phyloP scores from a whole-genome alignment of 78 protist species.

The Cavenderia fasciculata region DNA sequence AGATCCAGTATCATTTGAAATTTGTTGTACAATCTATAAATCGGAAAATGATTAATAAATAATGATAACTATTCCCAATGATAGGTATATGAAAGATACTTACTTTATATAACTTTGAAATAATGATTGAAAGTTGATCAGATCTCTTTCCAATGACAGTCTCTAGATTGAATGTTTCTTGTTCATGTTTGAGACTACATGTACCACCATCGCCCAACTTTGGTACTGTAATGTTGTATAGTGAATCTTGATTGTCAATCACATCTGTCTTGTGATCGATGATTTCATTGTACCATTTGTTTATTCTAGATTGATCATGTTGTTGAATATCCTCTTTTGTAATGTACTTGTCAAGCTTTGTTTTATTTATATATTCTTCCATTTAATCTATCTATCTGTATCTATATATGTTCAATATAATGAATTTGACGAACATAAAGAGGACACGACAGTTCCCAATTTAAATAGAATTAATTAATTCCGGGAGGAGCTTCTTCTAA shows the following conservation, averaged over 20 bases:
- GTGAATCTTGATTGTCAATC: neutral
- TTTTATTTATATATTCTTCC: conserved; percentile 1
- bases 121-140: neutral
- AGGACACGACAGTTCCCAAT: too few relatives aligned
- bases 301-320: neutral
- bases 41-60: neutral
- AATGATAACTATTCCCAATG: neutral
- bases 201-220: conserved; percentile 64
- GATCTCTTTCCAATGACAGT: conserved; percentile 1
- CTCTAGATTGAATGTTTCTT: conserved; percentile 26
- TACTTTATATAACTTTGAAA: conserved; percentile 16
- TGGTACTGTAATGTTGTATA: conserved; percentile 33
- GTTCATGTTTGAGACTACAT: conserved; percentile 28
- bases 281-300: too few relatives aligned
- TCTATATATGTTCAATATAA: too few relatives aligned
- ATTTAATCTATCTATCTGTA: too few relatives aligned
- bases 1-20: conserved; percentile 36
- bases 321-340: neutral
- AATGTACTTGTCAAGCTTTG: neutral
- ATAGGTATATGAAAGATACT: neutral
- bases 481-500: too few relatives aligned
- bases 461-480: too few relatives aligned
- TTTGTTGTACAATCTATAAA: conserved; percentile 8
- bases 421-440: too few relatives aligned
- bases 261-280: neutral